These are phyloP conservation scores for Triticum dicoccoides DNA, from an alignment of 176 grass and related monocot species.

Conservation along the genomic window DNA sequence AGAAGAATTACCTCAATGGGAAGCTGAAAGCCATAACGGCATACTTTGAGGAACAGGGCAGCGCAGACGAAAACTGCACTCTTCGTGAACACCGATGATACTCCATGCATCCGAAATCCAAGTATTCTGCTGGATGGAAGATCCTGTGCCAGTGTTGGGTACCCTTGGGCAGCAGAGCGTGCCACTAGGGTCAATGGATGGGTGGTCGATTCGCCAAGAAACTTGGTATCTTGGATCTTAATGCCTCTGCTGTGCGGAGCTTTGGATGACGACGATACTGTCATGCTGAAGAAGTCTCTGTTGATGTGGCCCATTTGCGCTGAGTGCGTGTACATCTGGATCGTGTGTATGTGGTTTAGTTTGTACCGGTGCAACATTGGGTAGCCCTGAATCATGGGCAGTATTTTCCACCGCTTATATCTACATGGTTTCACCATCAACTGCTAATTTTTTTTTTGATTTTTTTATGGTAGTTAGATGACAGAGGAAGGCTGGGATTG, in stretches of 20 bases:
- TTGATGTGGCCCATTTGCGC: background rate
- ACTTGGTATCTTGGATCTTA: background rate
- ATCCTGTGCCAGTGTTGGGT: background rate
- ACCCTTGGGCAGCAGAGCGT: background rate
- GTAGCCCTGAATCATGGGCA: background rate
- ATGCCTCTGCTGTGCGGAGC: background rate
- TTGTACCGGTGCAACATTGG: background rate
- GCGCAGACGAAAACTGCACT: background rate
- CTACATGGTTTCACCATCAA: background rate
- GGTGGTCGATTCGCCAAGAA: background rate
- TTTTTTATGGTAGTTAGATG: background rate
- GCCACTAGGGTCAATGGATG: background rate
- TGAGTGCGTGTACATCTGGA: background rate
- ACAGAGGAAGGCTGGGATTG: no score
- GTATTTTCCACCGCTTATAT: background rate
- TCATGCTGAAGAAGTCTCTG: background rate
- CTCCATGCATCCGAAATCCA: background rate
- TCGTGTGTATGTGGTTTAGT: background rate
- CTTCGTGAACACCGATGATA: background rate
- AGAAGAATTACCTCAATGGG: constrained; percentile 92
- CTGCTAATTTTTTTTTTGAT: background rate
- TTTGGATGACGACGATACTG: background rate
- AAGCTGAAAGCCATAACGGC: constrained; percentile 90
- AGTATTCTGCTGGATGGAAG: background rate
- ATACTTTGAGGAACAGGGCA: constrained; percentile 58